These are phyloP conservation scores for Thalia dealbata DNA, from an alignment of 176 grass and related monocot species.

Conservation along the genomic window DNA sequence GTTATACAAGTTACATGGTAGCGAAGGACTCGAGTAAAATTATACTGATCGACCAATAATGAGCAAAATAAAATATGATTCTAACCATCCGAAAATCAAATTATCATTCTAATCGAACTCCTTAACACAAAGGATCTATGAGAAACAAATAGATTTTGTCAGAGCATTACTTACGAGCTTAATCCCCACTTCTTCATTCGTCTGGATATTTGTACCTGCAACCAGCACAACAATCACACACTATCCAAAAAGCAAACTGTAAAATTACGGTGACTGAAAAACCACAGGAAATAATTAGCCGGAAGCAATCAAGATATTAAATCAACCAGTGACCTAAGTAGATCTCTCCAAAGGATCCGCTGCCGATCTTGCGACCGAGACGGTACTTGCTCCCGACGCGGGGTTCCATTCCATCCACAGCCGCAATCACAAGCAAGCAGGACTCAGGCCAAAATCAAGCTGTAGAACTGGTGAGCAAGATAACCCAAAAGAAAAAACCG, in stretches of 20 bases:
- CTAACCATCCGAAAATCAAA: background rate
- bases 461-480: background rate
- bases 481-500: background rate
- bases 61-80: background rate
- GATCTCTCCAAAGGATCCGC: conserved; percentile 60
- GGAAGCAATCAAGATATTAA: background rate
- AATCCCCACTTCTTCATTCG: conserved; percentile 73
- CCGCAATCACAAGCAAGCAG: background rate
- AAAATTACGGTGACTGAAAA: background rate
- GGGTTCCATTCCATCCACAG: conserved; percentile 46
- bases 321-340: conserved; percentile 30
- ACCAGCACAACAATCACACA: conserved; percentile 9
- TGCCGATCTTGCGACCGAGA: conserved; percentile 55
- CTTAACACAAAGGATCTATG: background rate
- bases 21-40: background rate
- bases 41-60: background rate
- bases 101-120: background rate
- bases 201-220: conserved; percentile 72
- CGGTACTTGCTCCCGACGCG: conserved; percentile 58
- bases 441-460: background rate
- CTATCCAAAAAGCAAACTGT: background rate
- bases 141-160: background rate
- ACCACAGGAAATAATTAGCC: background rate
- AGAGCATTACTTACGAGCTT: conserved; percentile 53
- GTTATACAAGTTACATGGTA: background rate